A percentile compares a stretch with the other conserved stretches of the same genome.
Conservation (phyloP, 2,329 filamentous ascomycete species). For the Drechslerella stenobrocha region DNA sequence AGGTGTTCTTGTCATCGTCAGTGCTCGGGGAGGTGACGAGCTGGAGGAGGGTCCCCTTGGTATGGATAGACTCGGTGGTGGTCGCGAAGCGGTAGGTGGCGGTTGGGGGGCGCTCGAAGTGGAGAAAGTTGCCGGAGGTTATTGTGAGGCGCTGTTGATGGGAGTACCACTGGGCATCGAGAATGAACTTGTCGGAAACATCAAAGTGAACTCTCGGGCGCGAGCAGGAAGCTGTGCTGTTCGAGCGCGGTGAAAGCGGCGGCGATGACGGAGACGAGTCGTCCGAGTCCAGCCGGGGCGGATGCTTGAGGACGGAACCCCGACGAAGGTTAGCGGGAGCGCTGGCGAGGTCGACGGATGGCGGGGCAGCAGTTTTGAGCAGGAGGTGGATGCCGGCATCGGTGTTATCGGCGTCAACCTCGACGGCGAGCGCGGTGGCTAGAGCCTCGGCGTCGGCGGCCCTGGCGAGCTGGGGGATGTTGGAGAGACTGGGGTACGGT, state of each 20-base stretch:
- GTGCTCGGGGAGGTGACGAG: slow-evolving; percentile 33
- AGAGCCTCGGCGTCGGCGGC: slow-evolving; percentile 43
- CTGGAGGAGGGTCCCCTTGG: slow-evolving; percentile 38
- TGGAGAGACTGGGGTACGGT: slow-evolving; percentile 19
- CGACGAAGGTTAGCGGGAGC: slow-evolving; percentile 22
- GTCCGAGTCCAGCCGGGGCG: slow-evolving; percentile 19
- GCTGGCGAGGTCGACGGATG: slow-evolving; percentile 4
- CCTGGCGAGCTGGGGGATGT: slow-evolving; percentile 41
- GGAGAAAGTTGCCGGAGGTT: slow-evolving; percentile 37
- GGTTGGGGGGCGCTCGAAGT: slow-evolving; percentile 41
- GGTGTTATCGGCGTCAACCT: slow-evolving; percentile 38
- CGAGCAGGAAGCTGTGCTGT: slow-evolving; percentile 26
- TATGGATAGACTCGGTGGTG: slow-evolving; percentile 41
- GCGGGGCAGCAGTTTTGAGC: slow-evolving; percentile 5
- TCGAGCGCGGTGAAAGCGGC: slow-evolving; percentile 40
- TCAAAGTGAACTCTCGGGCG: slow-evolving; percentile 41
- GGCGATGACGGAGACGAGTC: slow-evolving; percentile 15
- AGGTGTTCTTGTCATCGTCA: slow-evolving; percentile 45
- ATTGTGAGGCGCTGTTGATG: slow-evolving; percentile 46
- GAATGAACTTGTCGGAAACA: slow-evolving; percentile 34
- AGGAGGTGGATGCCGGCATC: slow-evolving; percentile 34
- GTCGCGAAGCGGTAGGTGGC: slow-evolving; percentile 42
- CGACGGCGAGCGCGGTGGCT: slow-evolving; percentile 36
- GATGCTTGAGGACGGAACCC: slow-evolving; percentile 30
- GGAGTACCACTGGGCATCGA: slow-evolving; percentile 44